Evolutionary conservation across 2,329 filamentous ascomycete species (phyloP).

Genomic region (Penicillium expansum): DNA sequence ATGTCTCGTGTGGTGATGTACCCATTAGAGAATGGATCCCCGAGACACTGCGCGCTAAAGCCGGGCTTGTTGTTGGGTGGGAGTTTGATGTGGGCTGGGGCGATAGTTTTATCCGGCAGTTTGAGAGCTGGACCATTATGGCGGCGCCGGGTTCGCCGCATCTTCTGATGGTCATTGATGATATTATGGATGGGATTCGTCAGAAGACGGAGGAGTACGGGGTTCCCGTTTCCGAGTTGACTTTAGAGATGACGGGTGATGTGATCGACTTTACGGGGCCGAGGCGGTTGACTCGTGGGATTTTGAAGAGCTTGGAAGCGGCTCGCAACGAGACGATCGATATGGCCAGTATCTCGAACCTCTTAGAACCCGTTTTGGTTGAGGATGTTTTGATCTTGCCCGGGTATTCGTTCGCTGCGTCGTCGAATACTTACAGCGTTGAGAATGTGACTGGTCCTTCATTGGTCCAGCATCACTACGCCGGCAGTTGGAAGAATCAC

Average conservation of each 20-base stretch:
- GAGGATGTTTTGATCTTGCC: slow-evolving; percentile 13
- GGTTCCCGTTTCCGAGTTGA: neutral
- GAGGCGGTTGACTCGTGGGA: neutral
- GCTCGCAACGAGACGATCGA: neutral
- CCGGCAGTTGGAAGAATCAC: slow-evolving; percentile 11
- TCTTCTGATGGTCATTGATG: slow-evolving; percentile 8
- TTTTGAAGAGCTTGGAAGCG: slow-evolving; percentile 5
- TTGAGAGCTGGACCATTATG: slow-evolving; percentile 12
- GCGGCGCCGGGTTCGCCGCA: slow-evolving; percentile 2
- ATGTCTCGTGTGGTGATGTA: slow-evolving; percentile 7
- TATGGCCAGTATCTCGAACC: slow-evolving; percentile 2
- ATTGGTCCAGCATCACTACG: slow-evolving; percentile 11
- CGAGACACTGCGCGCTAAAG: neutral
- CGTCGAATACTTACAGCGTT: slow-evolving; percentile 1
- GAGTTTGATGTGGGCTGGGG: slow-evolving; percentile 9
- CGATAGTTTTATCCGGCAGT: slow-evolving; percentile 1
- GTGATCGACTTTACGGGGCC: slow-evolving; percentile 11
- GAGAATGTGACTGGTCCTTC: slow-evolving; percentile 1
- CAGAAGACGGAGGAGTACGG: neutral
- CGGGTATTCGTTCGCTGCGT: slow-evolving; percentile 4
- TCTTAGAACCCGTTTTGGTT: slow-evolving; percentile 1
- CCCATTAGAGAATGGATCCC: slow-evolving; percentile 3
- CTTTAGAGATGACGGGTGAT: neutral
- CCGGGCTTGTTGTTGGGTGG: slow-evolving; percentile 5
- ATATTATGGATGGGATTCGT: slow-evolving; percentile 6